phyloP scores from a whole-genome alignment of 169 alveolate genomes.

The Plasmodium reichenowi region DNA sequence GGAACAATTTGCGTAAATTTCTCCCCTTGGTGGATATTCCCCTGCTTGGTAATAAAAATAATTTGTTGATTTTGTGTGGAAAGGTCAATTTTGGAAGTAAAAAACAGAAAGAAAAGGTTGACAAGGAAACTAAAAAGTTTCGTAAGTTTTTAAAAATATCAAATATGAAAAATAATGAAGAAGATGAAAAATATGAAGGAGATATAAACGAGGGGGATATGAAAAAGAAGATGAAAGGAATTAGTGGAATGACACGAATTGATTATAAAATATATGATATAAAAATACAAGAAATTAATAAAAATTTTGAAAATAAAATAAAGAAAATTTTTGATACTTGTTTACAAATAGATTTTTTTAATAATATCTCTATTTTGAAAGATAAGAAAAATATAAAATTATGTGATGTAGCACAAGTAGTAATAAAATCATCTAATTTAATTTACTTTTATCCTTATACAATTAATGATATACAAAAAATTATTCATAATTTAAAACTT shows the following conservation, averaged over 20 bases:
- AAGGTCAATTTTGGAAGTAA: constrained; percentile 54
- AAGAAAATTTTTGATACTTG: constrained; percentile 31
- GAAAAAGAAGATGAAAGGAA: constrained; percentile 1
- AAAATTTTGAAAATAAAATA: constrained; percentile 46
- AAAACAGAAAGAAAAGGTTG: constrained; percentile 61
- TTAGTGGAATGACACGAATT: constrained; percentile 11
- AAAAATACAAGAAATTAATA: constrained; percentile 49
- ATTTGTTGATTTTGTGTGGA: too few species aligned
- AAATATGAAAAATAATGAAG: constrained; percentile 17
- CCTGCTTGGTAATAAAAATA: too few species aligned
- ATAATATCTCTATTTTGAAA: constrained; percentile 35
- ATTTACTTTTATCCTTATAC: constrained; percentile 49
- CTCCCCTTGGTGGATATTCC: too few species aligned
- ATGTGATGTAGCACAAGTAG: constrained; percentile 65
- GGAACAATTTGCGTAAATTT: too few species aligned
- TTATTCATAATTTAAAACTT: constrained; percentile 48
- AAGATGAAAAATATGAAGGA: background rate
- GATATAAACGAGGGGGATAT: background rate
- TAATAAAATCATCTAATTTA: constrained; percentile 39
- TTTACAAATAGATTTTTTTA: constrained; percentile 38
- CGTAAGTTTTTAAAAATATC: constrained; percentile 66
- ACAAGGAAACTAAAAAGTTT: constrained; percentile 56
- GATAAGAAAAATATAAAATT: constrained; percentile 40
- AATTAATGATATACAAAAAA: constrained; percentile 49
- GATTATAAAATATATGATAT: constrained; percentile 57